These are phyloP conservation scores for Fragilariopsis cylindrus DNA, from an alignment of 108 stramenopile species.

Conservation along the genomic window DNA sequence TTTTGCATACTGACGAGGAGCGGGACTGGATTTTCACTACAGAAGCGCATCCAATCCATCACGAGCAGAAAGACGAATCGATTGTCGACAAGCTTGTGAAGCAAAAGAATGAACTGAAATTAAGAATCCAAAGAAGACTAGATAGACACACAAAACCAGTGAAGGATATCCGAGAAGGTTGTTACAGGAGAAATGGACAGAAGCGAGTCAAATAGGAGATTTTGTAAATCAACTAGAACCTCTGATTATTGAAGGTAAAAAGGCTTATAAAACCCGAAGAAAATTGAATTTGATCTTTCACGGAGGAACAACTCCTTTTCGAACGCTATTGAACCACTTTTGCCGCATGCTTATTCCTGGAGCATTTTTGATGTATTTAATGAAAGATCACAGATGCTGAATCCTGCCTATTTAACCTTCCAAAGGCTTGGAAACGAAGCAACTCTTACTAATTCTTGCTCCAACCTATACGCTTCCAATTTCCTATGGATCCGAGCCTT, in stretches of 20 bases:
- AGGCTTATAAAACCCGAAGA: neutral
- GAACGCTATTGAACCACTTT: constrained; percentile 13
- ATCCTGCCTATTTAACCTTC: constrained; percentile 36
- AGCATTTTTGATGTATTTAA: constrained; percentile 24
- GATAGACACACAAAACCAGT: neutral
- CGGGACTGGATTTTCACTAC: constrained; percentile 93
- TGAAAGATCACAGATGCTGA: constrained; percentile 29
- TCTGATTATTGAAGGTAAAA: constrained; percentile 14
- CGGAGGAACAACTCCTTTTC: neutral
- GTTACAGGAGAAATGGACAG: constrained; percentile 32
- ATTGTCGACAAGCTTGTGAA: constrained; percentile 4
- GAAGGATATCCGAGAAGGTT: neutral
- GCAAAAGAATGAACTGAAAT: constrained; percentile 14
- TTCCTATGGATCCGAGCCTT: constrained; percentile 67
- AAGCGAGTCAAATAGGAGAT: constrained; percentile 1
- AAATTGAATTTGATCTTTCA: neutral
- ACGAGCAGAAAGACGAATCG: constrained; percentile 9
- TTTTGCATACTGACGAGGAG: constrained; percentile 65
- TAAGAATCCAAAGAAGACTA: constrained; percentile 9
- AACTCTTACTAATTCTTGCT: constrained; percentile 54
- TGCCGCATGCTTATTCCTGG: neutral
- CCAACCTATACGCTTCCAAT: constrained; percentile 62
- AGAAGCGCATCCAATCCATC: constrained; percentile 94
- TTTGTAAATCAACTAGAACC: constrained; percentile 20
- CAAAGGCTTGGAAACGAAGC: constrained; percentile 37